phyloP scores from a whole-genome alignment of 495 filamentous ascomycete species.

The Tuber microsphaerosporum region DNA sequence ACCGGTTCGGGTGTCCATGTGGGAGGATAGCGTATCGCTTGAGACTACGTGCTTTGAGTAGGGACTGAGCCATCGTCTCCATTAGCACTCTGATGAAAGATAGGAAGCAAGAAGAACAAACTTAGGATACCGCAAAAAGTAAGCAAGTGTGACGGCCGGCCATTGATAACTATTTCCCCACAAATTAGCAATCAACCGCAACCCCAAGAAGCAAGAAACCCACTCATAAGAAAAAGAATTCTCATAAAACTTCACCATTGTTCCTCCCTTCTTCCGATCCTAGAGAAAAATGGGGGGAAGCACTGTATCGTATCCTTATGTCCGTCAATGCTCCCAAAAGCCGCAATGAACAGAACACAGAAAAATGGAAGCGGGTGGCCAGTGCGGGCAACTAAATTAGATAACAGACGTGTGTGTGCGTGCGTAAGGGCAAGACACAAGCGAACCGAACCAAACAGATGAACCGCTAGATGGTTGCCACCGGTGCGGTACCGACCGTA shows the following conservation, averaged over 20 bases:
- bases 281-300: neutral
- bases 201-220: slow-evolving; percentile 42
- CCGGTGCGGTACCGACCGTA: neutral
- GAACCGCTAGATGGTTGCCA: neutral
- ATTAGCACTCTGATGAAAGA: slow-evolving; percentile 9
- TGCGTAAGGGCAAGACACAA: neutral
- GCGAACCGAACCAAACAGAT: neutral
- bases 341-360: neutral
- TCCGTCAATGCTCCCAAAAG: neutral
- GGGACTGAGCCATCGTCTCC: slow-evolving; percentile 45
- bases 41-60: slow-evolving; percentile 92
- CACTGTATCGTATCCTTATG: neutral
- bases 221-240: slow-evolving; percentile 84
- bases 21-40: slow-evolving; percentile 85
- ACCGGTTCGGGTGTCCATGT: slow-evolving; percentile 70
- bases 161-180: slow-evolving; percentile 35
- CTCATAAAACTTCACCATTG: slow-evolving; percentile 82
- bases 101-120: slow-evolving; percentile 12
- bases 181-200: slow-evolving; percentile 9
- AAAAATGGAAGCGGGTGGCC: neutral
- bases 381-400: neutral
- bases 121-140: slow-evolving; percentile 98
- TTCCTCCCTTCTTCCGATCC: slow-evolving; percentile 5
- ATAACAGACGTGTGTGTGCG: neutral
- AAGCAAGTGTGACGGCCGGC: slow-evolving; percentile 79